Base-by-base conservation (phyloP, 108 stramenopile species). In the Aureococcus anophagefferens region DNA sequence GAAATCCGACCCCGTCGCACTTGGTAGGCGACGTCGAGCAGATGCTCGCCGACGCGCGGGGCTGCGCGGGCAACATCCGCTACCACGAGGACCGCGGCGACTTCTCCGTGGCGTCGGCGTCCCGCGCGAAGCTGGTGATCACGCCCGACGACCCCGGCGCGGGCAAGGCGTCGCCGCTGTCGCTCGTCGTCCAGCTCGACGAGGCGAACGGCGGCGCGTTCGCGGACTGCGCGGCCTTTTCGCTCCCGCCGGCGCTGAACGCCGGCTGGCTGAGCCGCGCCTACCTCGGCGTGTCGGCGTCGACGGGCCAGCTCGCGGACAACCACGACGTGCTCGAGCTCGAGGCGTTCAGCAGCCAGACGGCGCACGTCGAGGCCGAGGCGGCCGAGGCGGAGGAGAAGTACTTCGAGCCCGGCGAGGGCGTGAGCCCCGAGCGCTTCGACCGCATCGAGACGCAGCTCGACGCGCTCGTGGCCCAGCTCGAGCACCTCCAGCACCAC, bases 251-350 rank as follows among this genome's bases (percentile, higher is more conserved):
- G 5, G 4, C 67, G 31, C 63, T 79, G 16, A 46, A 71, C 29
- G 36, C 63, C 59, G 69, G 64, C 25, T 83, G 77, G 76, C 71
- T 79, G 4, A 14, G 33, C 31, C 46, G 25, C 0, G 73, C 81
- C 0, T 36, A 83, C 68, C 13, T 88, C 21, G 83, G 85, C 30
- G 31, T 88, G 17, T 75, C 82, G 5, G 83, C 83, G 31, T 79
- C 80, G 72, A 88, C 87, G 28, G 87, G 87, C 25, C 81, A 86
- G 71, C 83, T 88, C 30, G 85, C 87, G 4, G 87, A 88, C 79
- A 88, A 88, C 76, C 87, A 88, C 79, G 87, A 88, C 65, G 59
- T 88, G 34, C 32, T 88, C 35, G 36, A 46, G 17, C 71, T 88
- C 28, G 67, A 76, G 62, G 40, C 40, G 9, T 68, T 71, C 40